Conservation (phyloP, 306 rosid genomes). For the Begonia loranthoides region DNA sequence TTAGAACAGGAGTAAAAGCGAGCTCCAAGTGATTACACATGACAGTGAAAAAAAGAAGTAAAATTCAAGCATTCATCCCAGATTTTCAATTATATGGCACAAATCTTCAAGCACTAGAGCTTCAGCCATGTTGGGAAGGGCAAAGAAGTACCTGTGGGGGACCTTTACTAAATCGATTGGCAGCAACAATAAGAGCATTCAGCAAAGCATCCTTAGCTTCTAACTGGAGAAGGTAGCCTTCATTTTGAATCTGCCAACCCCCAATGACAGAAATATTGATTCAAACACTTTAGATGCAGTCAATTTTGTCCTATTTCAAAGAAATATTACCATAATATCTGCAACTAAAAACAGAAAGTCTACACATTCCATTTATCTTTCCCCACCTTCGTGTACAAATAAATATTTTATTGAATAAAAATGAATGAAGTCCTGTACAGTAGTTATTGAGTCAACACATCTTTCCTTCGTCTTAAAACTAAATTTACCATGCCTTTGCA, state of each 20-base stretch:
- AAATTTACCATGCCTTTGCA: too few relatives aligned
- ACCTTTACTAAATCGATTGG: conserved; percentile 66
- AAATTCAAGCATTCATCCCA: background rate
- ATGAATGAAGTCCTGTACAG: too few relatives aligned
- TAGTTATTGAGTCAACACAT: too few relatives aligned
- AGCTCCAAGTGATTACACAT: background rate
- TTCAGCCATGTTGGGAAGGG: conserved; percentile 1
- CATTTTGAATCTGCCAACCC: conserved; percentile 66
- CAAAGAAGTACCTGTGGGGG: conserved; percentile 66
- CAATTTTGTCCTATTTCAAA: background rate
- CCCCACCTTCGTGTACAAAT: too few relatives aligned
- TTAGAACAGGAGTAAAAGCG: too few relatives aligned
- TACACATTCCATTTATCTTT: too few relatives aligned
- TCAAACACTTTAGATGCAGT: too few relatives aligned
- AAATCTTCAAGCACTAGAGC: background rate
- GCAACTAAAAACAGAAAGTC: too few relatives aligned
- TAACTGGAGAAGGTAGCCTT: conserved; percentile 49
- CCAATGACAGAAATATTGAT: background rate
- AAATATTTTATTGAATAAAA: too few relatives aligned
- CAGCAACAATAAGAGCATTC: conserved; percentile 82
- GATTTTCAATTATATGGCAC: background rate
- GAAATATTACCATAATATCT: too few relatives aligned
- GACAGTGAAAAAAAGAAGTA: background rate
- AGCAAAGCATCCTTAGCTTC: conserved; percentile 77
- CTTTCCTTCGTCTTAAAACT: too few relatives aligned